Percentiles rank a stretch among this genome's conserved stretches.
Conservation (phyloP, 768 basidiomycete genomes). For the Mycena metata region DNA sequence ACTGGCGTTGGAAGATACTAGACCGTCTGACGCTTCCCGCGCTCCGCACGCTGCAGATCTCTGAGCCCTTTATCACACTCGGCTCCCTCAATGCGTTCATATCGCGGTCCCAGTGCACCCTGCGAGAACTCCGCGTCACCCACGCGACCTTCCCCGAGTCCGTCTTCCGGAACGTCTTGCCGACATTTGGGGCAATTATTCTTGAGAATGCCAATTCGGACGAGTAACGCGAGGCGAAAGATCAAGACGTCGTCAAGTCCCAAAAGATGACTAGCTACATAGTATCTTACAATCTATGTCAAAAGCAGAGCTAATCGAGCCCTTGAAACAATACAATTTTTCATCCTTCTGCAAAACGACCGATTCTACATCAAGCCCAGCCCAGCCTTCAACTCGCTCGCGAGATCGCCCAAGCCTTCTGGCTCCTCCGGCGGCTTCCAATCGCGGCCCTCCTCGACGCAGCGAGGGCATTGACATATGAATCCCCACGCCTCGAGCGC, state of each 20-base stretch:
- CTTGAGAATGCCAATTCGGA: background rate
- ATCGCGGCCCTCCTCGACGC: slow-evolving; percentile 68
- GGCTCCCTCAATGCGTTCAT: background rate
- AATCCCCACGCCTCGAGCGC: slow-evolving; percentile 83
- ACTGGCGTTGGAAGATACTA: background rate
- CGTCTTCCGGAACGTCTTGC: background rate
- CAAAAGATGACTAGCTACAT: too few relatives aligned
- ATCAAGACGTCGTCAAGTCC: too few relatives aligned
- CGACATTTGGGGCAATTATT: background rate
- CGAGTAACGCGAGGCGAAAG: too few relatives aligned
- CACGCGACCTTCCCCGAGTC: background rate
- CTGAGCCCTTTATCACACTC: background rate
- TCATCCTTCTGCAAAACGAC: too few relatives aligned
- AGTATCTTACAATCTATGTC: too few relatives aligned
- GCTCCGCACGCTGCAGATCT: background rate
- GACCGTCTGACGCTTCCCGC: background rate
- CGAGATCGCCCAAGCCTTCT: slow-evolving; percentile 30
- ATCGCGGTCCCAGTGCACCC: background rate
- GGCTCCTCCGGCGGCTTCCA: slow-evolving; percentile 48
- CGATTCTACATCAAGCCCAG: slow-evolving; percentile 38
- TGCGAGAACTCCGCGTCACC: slow-evolving; percentile 3
- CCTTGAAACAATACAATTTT: too few relatives aligned
- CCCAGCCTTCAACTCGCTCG: slow-evolving; percentile 41
- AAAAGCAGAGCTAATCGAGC: too few relatives aligned
- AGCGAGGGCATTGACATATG: slow-evolving; percentile 78